Conservation (phyloP, 192 early-diverging fungal species). For the Coemansia erecta region DNA sequence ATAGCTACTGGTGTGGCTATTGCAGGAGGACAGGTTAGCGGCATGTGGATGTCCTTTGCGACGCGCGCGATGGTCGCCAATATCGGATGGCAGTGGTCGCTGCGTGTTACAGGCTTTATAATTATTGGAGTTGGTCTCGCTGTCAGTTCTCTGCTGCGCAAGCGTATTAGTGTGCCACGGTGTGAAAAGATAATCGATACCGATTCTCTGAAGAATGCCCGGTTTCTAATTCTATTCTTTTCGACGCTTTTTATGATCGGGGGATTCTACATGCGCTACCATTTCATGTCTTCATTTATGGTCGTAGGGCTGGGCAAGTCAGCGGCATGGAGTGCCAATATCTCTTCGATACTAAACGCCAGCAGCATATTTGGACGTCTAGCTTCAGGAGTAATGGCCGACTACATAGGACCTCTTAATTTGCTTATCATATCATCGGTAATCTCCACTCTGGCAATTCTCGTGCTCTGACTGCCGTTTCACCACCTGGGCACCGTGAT, state of each 20-base stretch:
- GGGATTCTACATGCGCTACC: conserved; percentile 30
- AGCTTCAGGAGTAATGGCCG: conserved; percentile 17
- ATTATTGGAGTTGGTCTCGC: conserved; percentile 15
- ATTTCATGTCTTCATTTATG: conserved; percentile 29
- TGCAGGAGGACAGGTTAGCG: conserved; percentile 69
- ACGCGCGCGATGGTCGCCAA: conserved; percentile 53
- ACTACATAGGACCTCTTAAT: conserved; percentile 23
- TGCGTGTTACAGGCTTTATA: conserved; percentile 65
- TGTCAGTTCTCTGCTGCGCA: conserved; percentile 20
- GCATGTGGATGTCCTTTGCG: conserved; percentile 66
- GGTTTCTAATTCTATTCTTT: conserved; percentile 27
- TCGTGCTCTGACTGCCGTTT: conserved; percentile 33
- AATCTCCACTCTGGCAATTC: conserved; percentile 7
- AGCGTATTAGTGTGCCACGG: conserved; percentile 12
- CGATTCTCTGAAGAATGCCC: conserved; percentile 9
- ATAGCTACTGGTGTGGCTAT: conserved; percentile 71
- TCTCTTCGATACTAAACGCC: conserved; percentile 37
- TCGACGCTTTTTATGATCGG: conserved; percentile 12
- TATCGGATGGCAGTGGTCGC: conserved; percentile 63
- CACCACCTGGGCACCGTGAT: conserved; percentile 12
- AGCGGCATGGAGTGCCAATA: conserved; percentile 23
- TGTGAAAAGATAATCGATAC: conserved; percentile 28
- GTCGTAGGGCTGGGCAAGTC: conserved; percentile 4
- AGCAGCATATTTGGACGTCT: conserved; percentile 23
- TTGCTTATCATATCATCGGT: conserved; percentile 10